Conservation (phyloP, 805 yeast species). For the Starmerella sirachaensis region DNA sequence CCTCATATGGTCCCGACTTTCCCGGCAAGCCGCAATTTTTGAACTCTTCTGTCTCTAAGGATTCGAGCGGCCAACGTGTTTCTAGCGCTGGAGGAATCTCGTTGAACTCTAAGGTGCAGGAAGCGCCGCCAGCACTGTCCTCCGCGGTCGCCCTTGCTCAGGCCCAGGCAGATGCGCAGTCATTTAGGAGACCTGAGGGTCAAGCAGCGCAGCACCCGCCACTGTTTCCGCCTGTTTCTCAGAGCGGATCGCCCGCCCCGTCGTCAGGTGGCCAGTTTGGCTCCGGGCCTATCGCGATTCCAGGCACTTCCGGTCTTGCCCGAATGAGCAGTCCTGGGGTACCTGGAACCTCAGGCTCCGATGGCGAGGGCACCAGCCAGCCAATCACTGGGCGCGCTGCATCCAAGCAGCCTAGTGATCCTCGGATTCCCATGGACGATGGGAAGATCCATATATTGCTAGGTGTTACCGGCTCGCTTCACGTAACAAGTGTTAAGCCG, state of each 20-base stretch:
- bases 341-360: not conserved
- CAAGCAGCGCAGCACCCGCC: no score
- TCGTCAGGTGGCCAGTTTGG: no score
- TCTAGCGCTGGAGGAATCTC: no score
- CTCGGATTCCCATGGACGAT: conserved; percentile 65
- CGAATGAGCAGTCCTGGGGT: conserved; percentile 3
- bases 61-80: no score
- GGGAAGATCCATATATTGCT: conserved; percentile 74
- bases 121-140: no score
- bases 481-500: conserved; percentile 64
- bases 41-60: not conserved
- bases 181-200: no score
- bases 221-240: no score
- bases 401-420: conserved; percentile 35
- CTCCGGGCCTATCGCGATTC: no score
- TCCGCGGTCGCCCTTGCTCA: conserved; percentile 6
- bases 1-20: not conserved
- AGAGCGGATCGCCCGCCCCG: no score
- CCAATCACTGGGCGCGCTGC: conserved; percentile 16
- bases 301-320: no score
- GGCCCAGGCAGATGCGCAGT: conserved; percentile 7
- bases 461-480: conserved; percentile 83
- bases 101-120: no score
- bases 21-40: not conserved
- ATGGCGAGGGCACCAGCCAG: not conserved